Conservation (phyloP, 352 stramenopile genomes). For the Phytophthora crassamura region DNA sequence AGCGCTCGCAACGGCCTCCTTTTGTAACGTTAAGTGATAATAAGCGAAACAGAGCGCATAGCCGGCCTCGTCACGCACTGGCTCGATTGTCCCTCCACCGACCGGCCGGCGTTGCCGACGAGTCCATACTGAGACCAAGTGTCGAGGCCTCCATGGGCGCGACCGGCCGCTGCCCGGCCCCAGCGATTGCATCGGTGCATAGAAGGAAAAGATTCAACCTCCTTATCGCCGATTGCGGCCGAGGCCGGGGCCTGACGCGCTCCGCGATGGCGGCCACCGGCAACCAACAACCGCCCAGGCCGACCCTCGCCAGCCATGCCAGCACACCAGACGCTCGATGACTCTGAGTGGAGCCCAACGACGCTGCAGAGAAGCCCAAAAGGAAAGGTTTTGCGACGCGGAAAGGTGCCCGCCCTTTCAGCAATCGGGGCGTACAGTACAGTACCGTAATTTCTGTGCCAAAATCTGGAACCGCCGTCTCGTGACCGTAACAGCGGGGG, state of each 20-base stretch:
- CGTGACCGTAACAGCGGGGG: constrained; percentile 21
- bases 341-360: too few relatives aligned
- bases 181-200: not conserved
- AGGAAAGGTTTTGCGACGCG: not conserved
- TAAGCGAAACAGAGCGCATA: not conserved
- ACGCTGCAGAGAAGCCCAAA: too few relatives aligned
- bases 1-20: constrained; percentile 23
- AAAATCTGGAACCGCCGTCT: not conserved
- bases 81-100: constrained; percentile 3
- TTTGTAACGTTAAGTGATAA: constrained; percentile 26
- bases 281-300: not conserved
- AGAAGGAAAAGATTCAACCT: not conserved
- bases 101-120: not conserved
- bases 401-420: not conserved
- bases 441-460: too few relatives aligned
- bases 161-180: constrained; percentile 12
- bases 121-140: constrained; percentile 8
- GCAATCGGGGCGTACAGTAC: not conserved
- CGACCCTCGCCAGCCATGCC: not conserved
- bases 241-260: too few relatives aligned
- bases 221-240: not conserved
- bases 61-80: not conserved
- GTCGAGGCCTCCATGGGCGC: not conserved
- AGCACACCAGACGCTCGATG: not conserved
- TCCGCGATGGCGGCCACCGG: not conserved